Evolutionary conservation across 2,329 filamentous ascomycete species (phyloP).

Genomic region (Hymenoscyphus occultus): DNA sequence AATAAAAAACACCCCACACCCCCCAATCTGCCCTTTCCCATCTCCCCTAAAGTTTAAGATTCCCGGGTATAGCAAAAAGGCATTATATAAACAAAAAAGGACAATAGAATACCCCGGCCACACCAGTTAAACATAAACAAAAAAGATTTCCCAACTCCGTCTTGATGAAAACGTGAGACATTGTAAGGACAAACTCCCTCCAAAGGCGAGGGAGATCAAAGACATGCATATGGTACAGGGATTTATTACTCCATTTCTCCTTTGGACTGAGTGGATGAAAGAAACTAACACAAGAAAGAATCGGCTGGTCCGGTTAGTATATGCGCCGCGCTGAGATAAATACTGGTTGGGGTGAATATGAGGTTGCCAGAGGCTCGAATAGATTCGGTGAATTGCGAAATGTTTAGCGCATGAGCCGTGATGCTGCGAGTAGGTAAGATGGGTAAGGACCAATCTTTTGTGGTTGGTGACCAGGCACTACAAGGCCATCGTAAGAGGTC

Average conservation of each 20-base stretch:
- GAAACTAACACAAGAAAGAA: constrained; percentile 2
- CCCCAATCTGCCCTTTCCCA: not conserved
- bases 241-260: not conserved
- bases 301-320: not conserved
- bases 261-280: not conserved
- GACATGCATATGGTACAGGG: constrained; percentile 2
- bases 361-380: not conserved
- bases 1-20: not conserved
- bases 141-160: constrained; percentile 5
- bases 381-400: not conserved
- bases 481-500: not conserved
- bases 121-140: not conserved
- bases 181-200: not conserved
- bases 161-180: constrained; percentile 1
- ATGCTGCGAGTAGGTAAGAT: not conserved
- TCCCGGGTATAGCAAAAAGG: constrained; percentile 11
- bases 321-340: constrained; percentile 5
- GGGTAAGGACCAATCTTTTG: too few species aligned
- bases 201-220: not conserved
- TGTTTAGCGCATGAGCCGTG: not conserved
- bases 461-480: too few species aligned
- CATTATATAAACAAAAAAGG: constrained; percentile 11
- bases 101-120: not conserved
- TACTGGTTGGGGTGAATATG: not conserved
- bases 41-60: not conserved